A percentile compares a stretch with the other conserved stretches of the same genome.
Conservation (phyloP, 768 basidiomycete species). For the Daedalea quercina region DNA sequence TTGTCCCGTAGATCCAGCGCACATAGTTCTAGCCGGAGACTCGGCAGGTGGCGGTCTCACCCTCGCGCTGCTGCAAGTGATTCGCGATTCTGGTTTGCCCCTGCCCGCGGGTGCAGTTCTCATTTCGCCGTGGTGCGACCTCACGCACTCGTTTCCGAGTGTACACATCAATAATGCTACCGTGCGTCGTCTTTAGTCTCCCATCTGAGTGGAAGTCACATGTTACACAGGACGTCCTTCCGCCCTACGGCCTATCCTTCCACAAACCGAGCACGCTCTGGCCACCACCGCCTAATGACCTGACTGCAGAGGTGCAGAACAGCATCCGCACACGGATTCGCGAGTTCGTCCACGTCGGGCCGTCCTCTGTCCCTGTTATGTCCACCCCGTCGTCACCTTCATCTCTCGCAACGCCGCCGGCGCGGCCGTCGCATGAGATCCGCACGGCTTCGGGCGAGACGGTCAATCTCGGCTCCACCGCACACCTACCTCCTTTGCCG, state of each 20-base stretch:
- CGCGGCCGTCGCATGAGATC: constrained; percentile 9
- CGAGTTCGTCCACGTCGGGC: constrained; percentile 36
- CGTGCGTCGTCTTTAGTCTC: constrained; percentile 32
- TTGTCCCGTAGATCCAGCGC: constrained; percentile 68
- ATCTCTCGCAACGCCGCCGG: background rate
- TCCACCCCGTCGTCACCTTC: background rate
- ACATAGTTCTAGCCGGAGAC: constrained; percentile 85
- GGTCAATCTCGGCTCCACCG: constrained; percentile 44
- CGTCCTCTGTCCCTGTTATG: background rate
- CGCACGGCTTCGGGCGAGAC: constrained; percentile 21
- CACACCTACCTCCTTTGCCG: constrained; percentile 32
- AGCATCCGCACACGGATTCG: constrained; percentile 54
- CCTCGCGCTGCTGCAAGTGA: constrained; percentile 76
- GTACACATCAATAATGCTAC: constrained; percentile 80
- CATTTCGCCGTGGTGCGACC: constrained; percentile 88
- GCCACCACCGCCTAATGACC: constrained; percentile 70
- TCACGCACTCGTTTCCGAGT: constrained; percentile 95
- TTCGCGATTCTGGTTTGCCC: constrained; percentile 81
- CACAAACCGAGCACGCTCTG: constrained; percentile 75
- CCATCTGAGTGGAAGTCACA: background rate
- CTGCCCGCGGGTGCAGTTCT: constrained; percentile 82
- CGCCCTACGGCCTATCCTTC: constrained; percentile 65
- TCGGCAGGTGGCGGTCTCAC: constrained; percentile 90
- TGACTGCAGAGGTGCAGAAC: constrained; percentile 49
- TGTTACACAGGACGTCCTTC: constrained; percentile 63